A percentile compares a stretch with the other conserved stretches of the same genome.
phyloP scores from a whole-genome alignment of 1,284 basidiomycete genomes.

The Leccinum griseonigrum region DNA sequence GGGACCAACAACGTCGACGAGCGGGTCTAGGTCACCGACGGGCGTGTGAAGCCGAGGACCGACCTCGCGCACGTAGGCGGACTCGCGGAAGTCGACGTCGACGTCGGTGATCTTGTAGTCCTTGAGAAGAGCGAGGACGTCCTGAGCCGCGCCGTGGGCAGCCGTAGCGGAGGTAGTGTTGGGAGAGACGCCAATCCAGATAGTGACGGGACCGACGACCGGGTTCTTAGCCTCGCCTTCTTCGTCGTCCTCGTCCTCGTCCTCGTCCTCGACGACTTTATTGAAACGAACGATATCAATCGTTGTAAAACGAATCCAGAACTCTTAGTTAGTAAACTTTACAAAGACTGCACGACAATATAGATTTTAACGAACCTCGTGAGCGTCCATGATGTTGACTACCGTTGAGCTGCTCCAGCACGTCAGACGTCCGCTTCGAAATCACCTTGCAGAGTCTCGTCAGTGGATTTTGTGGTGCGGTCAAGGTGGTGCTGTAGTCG shows the following conservation, averaged over 20 bases:
- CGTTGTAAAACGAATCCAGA: background rate
- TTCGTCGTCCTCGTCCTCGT: background rate
- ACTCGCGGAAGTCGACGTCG: background rate
- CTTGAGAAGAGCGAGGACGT: background rate
- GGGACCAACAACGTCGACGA: background rate
- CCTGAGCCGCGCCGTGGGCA: background rate
- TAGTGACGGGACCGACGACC: background rate
- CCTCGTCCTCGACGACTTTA: background rate
- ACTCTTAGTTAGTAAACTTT: background rate
- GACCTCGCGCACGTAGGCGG: background rate
- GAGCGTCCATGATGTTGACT: background rate
- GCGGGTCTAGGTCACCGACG: background rate
- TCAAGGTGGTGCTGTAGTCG: conserved; percentile 38
- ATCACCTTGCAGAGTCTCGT: conserved; percentile 51
- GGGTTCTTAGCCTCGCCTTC: background rate
- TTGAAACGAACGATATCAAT: background rate
- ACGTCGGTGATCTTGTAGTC: background rate
- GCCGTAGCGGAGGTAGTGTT: background rate
- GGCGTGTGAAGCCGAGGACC: background rate
- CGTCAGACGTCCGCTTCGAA: conserved; percentile 62
- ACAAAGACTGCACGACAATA: too few relatives aligned
- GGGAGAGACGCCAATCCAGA: background rate
- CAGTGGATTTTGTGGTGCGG: conserved; percentile 28
- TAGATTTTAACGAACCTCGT: background rate
- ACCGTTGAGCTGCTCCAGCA: background rate